A percentile compares a stretch with the other conserved stretches of the same genome.
Evolutionary conservation across 129 eudicot genomes (phyloP).

Genomic region (Flaveria trinervia): DNA sequence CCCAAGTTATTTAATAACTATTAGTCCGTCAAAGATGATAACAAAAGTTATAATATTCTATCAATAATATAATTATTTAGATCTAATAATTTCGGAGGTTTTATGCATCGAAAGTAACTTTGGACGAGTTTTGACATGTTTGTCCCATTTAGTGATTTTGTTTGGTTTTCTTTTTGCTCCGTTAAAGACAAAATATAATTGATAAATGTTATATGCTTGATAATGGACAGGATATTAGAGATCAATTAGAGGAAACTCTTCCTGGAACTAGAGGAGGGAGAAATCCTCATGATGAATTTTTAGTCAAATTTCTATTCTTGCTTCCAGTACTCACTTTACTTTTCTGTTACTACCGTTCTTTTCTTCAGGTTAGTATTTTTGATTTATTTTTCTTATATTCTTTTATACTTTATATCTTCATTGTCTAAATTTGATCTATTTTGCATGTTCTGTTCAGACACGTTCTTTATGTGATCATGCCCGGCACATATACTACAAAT

Average conservation of each 20-base stretch:
- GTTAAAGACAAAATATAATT: not conserved
- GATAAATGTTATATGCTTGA: not conserved
- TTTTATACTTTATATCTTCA: not conserved
- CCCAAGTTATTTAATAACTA: not conserved
- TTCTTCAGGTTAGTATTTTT: conserved; percentile 67
- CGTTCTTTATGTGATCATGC: conserved; percentile 70
- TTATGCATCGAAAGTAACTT: not conserved
- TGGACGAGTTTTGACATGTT: conserved; percentile 2
- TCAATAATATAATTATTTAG: not conserved
- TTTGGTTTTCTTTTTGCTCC: not conserved
- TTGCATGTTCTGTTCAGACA: conserved; percentile 47
- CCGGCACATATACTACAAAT: conserved; percentile 68
- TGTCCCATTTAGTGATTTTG: conserved; percentile 7
- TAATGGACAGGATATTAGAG: conserved; percentile 65
- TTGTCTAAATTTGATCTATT: conserved; percentile 22
- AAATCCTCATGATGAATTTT: conserved; percentile 63
- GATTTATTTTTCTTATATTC: not conserved
- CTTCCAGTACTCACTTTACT: conserved; percentile 61
- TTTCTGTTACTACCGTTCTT: conserved; percentile 75
- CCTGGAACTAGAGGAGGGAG: conserved; percentile 95
- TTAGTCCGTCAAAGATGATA: not conserved
- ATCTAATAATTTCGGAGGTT: not conserved
- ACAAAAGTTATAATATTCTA: not conserved
- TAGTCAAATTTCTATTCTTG: conserved; percentile 64
- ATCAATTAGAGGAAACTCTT: conserved; percentile 69